Conservation (phyloP, 768 basidiomycete genomes). For the Podaxis sp. region DNA sequence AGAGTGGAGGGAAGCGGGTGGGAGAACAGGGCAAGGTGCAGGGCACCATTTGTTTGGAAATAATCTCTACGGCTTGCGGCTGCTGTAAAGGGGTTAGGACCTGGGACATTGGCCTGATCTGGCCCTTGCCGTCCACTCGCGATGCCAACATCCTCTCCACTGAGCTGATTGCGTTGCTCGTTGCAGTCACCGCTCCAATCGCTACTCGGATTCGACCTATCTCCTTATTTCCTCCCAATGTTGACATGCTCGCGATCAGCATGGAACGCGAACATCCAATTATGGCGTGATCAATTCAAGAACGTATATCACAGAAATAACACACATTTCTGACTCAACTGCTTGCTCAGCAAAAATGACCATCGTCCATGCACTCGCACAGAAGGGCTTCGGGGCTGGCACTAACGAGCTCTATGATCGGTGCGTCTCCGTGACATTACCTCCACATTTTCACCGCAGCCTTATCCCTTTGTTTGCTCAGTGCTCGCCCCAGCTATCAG, state of each 20-base stretch:
- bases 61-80: conserved; percentile 2
- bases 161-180: background rate
- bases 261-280: background rate
- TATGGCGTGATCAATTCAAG: conserved; percentile 1
- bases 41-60: conserved; percentile 16
- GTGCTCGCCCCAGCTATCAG: conserved; percentile 85
- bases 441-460: background rate
- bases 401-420: conserved; percentile 84
- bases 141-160: background rate
- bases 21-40: conserved; percentile 3
- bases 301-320: background rate
- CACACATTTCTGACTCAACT: conserved; percentile 3
- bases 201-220: background rate
- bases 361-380: conserved; percentile 64
- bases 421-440: conserved; percentile 32
- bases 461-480: conserved; percentile 26
- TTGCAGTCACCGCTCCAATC: background rate
- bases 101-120: conserved; percentile 5
- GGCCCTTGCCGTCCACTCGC: conserved; percentile 2
- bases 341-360: conserved; percentile 26
- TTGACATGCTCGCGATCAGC: background rate
- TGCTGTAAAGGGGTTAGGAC: conserved; percentile 5
- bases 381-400: conserved; percentile 71
- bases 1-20: background rate
- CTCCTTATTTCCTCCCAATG: background rate